Percentiles rank a stretch among this genome's conserved stretches.
Conservation (phyloP, 257 asterid genomes). For the Salvia miltiorrhiza region DNA sequence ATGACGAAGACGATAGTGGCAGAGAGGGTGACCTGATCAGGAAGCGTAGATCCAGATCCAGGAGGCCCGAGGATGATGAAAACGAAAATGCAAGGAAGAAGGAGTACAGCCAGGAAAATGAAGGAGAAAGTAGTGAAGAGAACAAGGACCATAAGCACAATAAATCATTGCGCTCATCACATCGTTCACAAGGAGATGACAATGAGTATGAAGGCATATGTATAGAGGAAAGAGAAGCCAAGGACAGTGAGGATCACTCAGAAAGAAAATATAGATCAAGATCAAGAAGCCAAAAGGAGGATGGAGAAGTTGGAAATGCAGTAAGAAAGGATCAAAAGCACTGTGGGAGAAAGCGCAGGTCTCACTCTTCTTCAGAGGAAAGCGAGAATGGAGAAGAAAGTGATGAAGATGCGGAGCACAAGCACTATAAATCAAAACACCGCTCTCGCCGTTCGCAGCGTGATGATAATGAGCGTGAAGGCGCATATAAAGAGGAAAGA, state of each 20-base stretch:
- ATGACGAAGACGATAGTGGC: slow-evolving; percentile 25
- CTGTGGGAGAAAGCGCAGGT: slow-evolving; percentile 10
- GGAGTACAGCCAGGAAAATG: slow-evolving; percentile 25
- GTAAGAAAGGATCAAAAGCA: slow-evolving; percentile 18
- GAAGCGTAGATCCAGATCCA: slow-evolving; percentile 46
- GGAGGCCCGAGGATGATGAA: slow-evolving; percentile 32
- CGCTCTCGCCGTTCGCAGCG: slow-evolving; percentile 21
- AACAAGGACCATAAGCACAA: slow-evolving; percentile 26
- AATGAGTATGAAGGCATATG: slow-evolving; percentile 21
- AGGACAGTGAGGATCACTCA: slow-evolving; percentile 39
- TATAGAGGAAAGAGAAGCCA: slow-evolving; percentile 32
- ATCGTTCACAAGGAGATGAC: slow-evolving; percentile 22
- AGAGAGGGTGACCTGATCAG: slow-evolving; percentile 33
- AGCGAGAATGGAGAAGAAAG: slow-evolving; percentile 10
- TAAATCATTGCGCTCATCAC: slow-evolving; percentile 34
- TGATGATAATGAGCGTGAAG: slow-evolving; percentile 25
- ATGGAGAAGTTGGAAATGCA: slow-evolving; percentile 15
- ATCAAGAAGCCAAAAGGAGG: slow-evolving; percentile 26
- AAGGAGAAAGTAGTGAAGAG: slow-evolving; percentile 35
- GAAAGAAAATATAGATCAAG: slow-evolving; percentile 38
- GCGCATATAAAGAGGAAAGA: slow-evolving; percentile 26
- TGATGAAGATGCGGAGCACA: slow-evolving; percentile 29
- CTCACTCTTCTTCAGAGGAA: slow-evolving; percentile 11
- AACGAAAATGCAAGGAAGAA: slow-evolving; percentile 27
- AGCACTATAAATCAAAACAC: slow-evolving; percentile 21